phyloP scores from a whole-genome alignment of 1,139 yeast species.

The Eremothecium sinecaudum region DNA sequence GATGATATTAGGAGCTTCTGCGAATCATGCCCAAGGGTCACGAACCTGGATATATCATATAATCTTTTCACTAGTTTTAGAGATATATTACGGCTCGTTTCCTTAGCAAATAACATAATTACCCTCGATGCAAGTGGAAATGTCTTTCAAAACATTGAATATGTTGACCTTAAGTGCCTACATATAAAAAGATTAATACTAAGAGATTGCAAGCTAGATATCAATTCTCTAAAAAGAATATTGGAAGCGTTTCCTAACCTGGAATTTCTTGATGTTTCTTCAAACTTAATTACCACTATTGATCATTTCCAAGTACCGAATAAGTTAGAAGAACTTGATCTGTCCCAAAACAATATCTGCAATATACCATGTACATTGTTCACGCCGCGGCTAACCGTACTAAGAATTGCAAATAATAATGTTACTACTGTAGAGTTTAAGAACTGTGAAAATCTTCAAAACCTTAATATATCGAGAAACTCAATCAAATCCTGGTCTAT shows the following conservation, averaged over 20 bases:
- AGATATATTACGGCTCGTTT: constrained; percentile 35
- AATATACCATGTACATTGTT: constrained; percentile 9
- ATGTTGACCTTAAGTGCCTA: background rate
- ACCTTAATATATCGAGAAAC: constrained; percentile 44
- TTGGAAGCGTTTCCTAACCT: constrained; percentile 38
- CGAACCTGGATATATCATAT: constrained; percentile 49
- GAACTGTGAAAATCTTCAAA: constrained; percentile 7
- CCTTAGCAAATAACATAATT: constrained; percentile 33
- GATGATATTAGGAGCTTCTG: constrained; percentile 5
- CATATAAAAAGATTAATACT: constrained; percentile 29
- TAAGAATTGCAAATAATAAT: constrained; percentile 18
- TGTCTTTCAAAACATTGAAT: constrained; percentile 31
- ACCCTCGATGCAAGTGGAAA: constrained; percentile 56
- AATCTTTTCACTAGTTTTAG: constrained; percentile 44
- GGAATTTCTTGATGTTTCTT: constrained; percentile 38
- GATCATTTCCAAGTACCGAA: constrained; percentile 28
- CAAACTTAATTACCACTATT: constrained; percentile 35
- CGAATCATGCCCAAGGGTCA: constrained; percentile 20
- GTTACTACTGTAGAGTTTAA: constrained; percentile 8
- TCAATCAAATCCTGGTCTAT: constrained; percentile 38
- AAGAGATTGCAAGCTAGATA: constrained; percentile 32
- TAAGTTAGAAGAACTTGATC: constrained; percentile 32
- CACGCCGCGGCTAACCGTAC: constrained; percentile 4
- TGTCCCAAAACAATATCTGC: constrained; percentile 39
- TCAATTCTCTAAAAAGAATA: constrained; percentile 28